Conservation (phyloP, 108 stramenopile genomes). For the Cyclotella choctawhatcheeana region DNA sequence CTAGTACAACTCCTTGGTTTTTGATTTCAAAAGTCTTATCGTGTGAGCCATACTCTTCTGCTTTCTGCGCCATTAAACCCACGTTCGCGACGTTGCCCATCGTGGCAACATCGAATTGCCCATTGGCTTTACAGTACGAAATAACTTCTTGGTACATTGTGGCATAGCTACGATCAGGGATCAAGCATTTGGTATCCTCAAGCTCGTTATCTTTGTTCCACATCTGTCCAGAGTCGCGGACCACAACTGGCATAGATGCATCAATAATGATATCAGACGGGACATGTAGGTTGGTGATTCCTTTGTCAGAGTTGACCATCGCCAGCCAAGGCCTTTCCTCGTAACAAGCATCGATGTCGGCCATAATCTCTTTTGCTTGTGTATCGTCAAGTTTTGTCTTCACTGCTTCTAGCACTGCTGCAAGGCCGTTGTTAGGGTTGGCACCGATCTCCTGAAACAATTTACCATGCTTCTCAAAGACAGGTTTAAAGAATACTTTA, state of each 20-base stretch:
- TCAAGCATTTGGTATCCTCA: constrained; percentile 93
- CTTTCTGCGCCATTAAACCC: constrained; percentile 94
- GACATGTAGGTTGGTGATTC: constrained; percentile 91
- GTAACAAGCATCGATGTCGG: constrained; percentile 87
- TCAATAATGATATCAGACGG: constrained; percentile 88
- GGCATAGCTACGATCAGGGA: constrained; percentile 92
- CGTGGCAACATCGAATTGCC: constrained; percentile 91
- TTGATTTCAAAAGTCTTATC: constrained; percentile 93
- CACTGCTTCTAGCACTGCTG: constrained; percentile 70
- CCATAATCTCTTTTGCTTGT: constrained; percentile 65
- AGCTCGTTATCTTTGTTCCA: constrained; percentile 91
- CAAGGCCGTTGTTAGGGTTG: constrained; percentile 91
- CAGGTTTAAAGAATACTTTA: constrained; percentile 86
- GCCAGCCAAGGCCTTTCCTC: constrained; percentile 89
- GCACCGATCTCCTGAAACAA: constrained; percentile 83
- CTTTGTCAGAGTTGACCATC: constrained; percentile 92
- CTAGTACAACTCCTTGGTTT: constrained; percentile 69
- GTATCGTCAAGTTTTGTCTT: constrained; percentile 60
- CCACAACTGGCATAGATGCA: constrained; percentile 92
- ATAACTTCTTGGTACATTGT: constrained; percentile 92
- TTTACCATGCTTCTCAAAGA: constrained; percentile 87
- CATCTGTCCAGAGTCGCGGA: constrained; percentile 94
- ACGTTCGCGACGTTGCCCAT: constrained; percentile 88
- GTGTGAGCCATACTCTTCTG: constrained; percentile 95
- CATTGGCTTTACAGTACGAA: constrained; percentile 83